Evolutionary conservation across 805 yeast species (phyloP).

Genomic region (Hanseniaspora clermontiae): DNA sequence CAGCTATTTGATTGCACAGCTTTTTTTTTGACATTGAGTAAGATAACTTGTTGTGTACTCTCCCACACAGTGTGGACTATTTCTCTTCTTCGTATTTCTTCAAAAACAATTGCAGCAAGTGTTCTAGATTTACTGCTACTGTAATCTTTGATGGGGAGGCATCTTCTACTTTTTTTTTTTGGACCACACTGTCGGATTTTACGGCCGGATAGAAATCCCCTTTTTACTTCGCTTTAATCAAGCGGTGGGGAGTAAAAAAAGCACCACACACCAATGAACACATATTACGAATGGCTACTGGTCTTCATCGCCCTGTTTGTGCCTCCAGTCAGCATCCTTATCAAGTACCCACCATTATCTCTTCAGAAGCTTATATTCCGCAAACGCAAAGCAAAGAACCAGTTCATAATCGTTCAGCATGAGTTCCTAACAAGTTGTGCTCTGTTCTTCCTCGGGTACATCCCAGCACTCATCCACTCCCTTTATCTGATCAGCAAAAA

Average conservation of each 20-base stretch:
- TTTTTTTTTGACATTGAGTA: no score
- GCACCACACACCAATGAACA: conserved; percentile 1
- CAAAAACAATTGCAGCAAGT: no score
- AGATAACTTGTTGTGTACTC: no score
- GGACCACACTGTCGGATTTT: background rate
- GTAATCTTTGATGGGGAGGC: background rate
- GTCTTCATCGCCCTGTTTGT: conserved; percentile 56
- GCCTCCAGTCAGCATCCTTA: conserved; percentile 60
- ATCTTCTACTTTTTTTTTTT: background rate
- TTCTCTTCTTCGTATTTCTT: no score
- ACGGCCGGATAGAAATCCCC: no score
- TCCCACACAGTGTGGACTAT: no score
- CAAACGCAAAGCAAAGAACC: background rate
- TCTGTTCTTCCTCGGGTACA: conserved; percentile 47
- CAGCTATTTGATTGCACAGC: no score
- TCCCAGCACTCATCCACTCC: conserved; percentile 62
- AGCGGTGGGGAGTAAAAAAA: no score
- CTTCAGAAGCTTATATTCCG: conserved; percentile 15
- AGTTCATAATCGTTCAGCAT: conserved; percentile 11
- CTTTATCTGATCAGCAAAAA: conserved; percentile 50
- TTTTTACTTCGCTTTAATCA: no score
- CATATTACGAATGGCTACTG: conserved; percentile 37
- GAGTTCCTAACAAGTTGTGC: conserved; percentile 43
- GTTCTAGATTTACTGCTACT: background rate
- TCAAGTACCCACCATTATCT: conserved; percentile 30